phyloP scores from a whole-genome alignment of 2,329 filamentous ascomycete genomes.

The Bipolaris sorokiniana region DNA sequence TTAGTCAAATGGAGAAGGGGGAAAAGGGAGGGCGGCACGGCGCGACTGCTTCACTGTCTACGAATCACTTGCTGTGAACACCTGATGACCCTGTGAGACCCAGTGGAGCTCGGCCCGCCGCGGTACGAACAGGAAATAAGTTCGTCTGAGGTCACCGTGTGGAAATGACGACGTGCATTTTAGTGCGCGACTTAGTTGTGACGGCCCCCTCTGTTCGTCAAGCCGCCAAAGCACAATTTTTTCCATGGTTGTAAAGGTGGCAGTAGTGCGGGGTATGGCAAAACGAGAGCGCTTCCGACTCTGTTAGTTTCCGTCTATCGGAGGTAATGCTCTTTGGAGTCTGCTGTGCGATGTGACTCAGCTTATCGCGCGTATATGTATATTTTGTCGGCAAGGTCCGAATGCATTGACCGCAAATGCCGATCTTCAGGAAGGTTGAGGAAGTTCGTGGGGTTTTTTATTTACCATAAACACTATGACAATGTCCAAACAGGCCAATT shows the following conservation, averaged over 20 bases:
- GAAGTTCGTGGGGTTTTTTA: not conserved
- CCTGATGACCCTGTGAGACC: constrained; percentile 17
- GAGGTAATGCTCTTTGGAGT: constrained; percentile 21
- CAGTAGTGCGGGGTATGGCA: not conserved
- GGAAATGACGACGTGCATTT: constrained; percentile 14
- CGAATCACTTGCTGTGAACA: constrained; percentile 33
- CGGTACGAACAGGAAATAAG: constrained; percentile 18
- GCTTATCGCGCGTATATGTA: constrained; percentile 3
- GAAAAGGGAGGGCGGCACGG: constrained; percentile 39
- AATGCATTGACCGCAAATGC: not conserved
- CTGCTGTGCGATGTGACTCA: constrained; percentile 15
- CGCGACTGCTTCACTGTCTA: constrained; percentile 27
- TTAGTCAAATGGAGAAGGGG: constrained; percentile 5
- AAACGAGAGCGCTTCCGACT: not conserved
- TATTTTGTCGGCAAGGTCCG: not conserved
- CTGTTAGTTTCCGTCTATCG: constrained; percentile 11
- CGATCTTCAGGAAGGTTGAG: not conserved
- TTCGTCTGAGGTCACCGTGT: constrained; percentile 15
- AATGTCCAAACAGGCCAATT: not conserved
- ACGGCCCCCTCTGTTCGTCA: constrained; percentile 2
- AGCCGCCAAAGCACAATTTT: constrained; percentile 12
- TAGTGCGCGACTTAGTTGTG: constrained; percentile 8
- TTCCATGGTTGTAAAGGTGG: constrained; percentile 5
- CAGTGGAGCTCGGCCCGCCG: constrained; percentile 36
- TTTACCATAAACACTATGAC: not conserved